phyloP scores from a whole-genome alignment of 495 filamentous ascomycete species.

The Podospora fimiseda region DNA sequence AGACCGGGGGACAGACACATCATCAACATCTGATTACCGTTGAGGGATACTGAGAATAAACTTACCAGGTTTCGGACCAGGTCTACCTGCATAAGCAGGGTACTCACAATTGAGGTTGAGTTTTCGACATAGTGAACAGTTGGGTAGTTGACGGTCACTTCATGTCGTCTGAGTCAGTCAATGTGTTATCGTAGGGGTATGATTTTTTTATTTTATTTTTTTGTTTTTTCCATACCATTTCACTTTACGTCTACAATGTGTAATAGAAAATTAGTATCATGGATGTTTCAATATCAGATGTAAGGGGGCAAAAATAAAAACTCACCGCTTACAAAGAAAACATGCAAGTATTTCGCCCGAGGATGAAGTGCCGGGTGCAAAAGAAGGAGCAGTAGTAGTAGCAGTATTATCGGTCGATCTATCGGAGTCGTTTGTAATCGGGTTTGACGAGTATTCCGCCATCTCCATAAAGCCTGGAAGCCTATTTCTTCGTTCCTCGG shows the following conservation, averaged over 20 bases:
- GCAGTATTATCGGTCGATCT: neutral
- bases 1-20: neutral
- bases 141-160: conserved; percentile 12
- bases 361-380: neutral
- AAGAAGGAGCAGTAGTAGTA: neutral
- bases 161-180: no score
- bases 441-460: neutral
- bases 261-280: conserved; percentile 9
- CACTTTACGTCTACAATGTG: conserved; percentile 14
- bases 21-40: no score
- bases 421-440: neutral
- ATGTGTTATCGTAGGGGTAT: no score
- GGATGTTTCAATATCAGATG: no score
- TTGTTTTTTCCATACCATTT: conserved; percentile 14
- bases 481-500: no score
- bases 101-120: conserved; percentile 8
- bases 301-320: neutral
- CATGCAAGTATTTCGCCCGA: conserved; percentile 4
- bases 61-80: conserved; percentile 24
- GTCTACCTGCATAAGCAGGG: conserved; percentile 19
- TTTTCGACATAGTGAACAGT: conserved; percentile 12
- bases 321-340: conserved; percentile 14
- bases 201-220: no score
- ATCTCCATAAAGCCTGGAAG: no score
- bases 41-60: no score